Evolutionary conservation across 164 flowering plant genomes (phyloP).

Genomic region (Cinnamomum chago): DNA sequence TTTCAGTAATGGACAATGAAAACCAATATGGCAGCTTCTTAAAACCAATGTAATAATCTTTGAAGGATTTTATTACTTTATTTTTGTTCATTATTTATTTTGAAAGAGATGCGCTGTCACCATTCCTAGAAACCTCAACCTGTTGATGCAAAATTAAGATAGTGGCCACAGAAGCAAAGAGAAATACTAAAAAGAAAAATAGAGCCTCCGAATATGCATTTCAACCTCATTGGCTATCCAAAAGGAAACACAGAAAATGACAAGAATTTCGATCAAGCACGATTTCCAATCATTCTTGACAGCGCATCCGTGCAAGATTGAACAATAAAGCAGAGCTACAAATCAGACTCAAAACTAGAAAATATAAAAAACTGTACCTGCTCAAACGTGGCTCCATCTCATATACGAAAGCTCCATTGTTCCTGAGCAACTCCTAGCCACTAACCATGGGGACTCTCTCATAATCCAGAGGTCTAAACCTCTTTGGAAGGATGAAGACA

Average conservation of each 20-base stretch:
- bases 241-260: not conserved
- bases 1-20: too few relatives aligned
- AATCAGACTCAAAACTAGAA: not conserved
- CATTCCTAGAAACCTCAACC: too few relatives aligned
- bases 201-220: not conserved
- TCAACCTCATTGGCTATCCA: not conserved
- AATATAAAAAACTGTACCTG: not conserved
- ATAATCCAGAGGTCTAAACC: slow-evolving; percentile 29
- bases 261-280: not conserved
- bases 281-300: not conserved
- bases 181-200: too few relatives aligned
- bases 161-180: too few relatives aligned
- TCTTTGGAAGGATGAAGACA: slow-evolving; percentile 38
- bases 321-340: not conserved
- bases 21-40: too few relatives aligned
- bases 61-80: too few relatives aligned
- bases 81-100: too few relatives aligned
- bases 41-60: too few relatives aligned
- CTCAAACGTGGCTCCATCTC: not conserved
- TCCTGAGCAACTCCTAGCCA: not conserved
- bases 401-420: not conserved
- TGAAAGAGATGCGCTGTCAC: too few relatives aligned
- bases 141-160: too few relatives aligned
- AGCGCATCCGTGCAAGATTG: not conserved
- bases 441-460: slow-evolving; percentile 33